Evolutionary conservation across 805 yeast species (phyloP).

Genomic region (Yamadazyma philogaea): DNA sequence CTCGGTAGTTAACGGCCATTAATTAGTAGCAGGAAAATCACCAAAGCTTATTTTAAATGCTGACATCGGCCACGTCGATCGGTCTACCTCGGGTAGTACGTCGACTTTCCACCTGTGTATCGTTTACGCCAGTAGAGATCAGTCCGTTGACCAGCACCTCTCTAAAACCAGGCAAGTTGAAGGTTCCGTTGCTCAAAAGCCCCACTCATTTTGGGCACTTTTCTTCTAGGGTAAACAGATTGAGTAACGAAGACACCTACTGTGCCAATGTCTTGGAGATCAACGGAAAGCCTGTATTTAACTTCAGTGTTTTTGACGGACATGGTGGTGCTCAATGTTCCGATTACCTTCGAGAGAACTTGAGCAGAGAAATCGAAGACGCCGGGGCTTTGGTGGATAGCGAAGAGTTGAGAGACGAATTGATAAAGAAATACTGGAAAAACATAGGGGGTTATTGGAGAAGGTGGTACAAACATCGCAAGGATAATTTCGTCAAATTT

Average conservation of each 20-base stretch:
- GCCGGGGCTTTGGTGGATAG: conserved; percentile 25
- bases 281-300: conserved; percentile 40
- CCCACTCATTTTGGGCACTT: conserved; percentile 80
- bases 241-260: conserved; percentile 78
- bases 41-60: background rate
- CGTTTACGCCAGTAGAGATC: conserved; percentile 14
- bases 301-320: conserved; percentile 83
- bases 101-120: conserved; percentile 6
- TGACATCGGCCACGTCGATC: background rate
- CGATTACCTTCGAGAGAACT: conserved; percentile 50
- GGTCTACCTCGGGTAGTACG: background rate
- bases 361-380: conserved; percentile 53
- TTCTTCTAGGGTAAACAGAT: conserved; percentile 70
- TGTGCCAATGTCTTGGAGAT: conserved; percentile 57
- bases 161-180: conserved; percentile 28
- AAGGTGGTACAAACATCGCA: conserved; percentile 56
- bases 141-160: background rate
- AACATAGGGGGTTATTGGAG: conserved; percentile 85
- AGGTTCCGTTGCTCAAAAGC: conserved; percentile 57
- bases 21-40: background rate
- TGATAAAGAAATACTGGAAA: conserved; percentile 54
- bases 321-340: conserved; percentile 88
- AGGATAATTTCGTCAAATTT: conserved; percentile 28
- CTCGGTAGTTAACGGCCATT: conserved; percentile 4
- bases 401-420: conserved; percentile 31